phyloP scores from a whole-genome alignment of 371 early-diverging fungal genomes.

The Mucor ambiguus region DNA sequence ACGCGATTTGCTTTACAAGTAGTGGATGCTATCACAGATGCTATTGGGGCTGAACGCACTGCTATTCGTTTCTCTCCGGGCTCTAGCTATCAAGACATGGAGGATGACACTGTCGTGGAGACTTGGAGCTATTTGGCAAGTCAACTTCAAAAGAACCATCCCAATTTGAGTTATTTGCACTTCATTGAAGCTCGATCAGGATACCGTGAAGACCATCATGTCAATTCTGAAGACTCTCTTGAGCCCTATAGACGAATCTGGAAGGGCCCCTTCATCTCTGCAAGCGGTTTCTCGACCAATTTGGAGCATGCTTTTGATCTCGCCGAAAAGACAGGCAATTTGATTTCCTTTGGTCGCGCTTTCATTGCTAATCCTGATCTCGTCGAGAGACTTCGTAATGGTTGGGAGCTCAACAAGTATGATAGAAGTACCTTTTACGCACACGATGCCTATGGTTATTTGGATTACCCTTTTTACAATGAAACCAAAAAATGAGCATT shows the following conservation, averaged over 20 bases:
- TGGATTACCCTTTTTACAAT: conserved; percentile 20
- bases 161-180: conserved; percentile 35
- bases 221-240: conserved; percentile 17
- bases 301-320: conserved; percentile 13
- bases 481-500: neutral
- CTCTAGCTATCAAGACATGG: conserved; percentile 24
- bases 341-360: conserved; percentile 24
- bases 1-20: conserved; percentile 64
- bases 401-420: conserved; percentile 17
- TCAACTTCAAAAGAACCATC: conserved; percentile 24
- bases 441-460: conserved; percentile 19
- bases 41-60: conserved; percentile 25
- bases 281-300: conserved; percentile 31
- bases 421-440: conserved; percentile 26
- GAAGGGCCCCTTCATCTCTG: conserved; percentile 33
- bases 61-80: conserved; percentile 29
- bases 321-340: conserved; percentile 12
- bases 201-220: neutral
- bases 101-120: conserved; percentile 30
- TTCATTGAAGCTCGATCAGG: conserved; percentile 30
- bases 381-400: conserved; percentile 15
- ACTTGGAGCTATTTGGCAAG: conserved; percentile 32
- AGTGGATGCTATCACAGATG: conserved; percentile 50
- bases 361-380: conserved; percentile 34
- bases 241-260: conserved; percentile 37